Base-by-base conservation (phyloP, 2,329 filamentous ascomycete species). In the Aaosphaeria arxii region DNA sequence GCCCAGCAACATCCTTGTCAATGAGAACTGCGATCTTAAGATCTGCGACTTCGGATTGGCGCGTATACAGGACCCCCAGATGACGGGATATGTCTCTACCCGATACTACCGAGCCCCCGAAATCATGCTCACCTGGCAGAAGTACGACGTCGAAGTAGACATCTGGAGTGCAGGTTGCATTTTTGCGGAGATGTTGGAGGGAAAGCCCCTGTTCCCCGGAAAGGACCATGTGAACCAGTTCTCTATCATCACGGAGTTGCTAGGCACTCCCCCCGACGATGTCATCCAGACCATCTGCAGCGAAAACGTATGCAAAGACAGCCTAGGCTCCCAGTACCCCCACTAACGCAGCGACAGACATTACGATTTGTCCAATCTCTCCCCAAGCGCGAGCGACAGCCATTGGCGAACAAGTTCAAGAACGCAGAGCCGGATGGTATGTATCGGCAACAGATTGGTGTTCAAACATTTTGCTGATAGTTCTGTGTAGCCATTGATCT, bases 51-150 rank as follows among this genome's bases (percentile, higher is more conserved):
- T 99, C 64, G 94, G 94, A 58, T 81, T 99, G 51, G 94, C 94
- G 46, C 89, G 94, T 72, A 96, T 99, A 64, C 94, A 99, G 72
- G 94, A 99, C 68, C 94, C 94, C 33, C 94, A 99, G 75, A 99
- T 99, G 94, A 99, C 94, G 39, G 94, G 94, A 61, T 99, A 99
- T 69, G 94, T 99, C 52, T 97, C 94, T 42, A 99, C 94, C 53
- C 82, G 94, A 79, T 99, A 99, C 80, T 99, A 99, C 81, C 86
- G 94, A 66, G 94, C 94, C 6, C 94, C 94, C 13, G 94, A 99
- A 74, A 99, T 99, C 70, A 99, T 99, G 94, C 90, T 99, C 69
- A 97, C 94, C 56, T 99, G 94, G 94, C 94, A 99, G 79, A 99
- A 99, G 77, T 99, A 99, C 75, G 94, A 99, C 62, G 86, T 97